Base-by-base conservation (phyloP, 306 rosid species). In the Trifolium fragiferum region DNA sequence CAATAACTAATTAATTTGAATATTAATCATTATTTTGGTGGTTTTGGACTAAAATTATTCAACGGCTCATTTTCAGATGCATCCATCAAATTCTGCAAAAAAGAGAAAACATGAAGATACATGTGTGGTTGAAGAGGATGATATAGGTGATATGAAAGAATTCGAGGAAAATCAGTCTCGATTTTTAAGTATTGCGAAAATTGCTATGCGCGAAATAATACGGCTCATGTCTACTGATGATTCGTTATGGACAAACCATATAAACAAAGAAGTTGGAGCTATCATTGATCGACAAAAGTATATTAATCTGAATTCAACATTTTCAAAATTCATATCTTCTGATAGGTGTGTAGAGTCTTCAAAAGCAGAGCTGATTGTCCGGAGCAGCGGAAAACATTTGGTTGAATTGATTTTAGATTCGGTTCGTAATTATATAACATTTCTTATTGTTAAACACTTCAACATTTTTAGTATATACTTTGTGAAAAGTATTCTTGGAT, bases 321-420 rank as follows among this genome's bases (percentile, higher is more conserved):
- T 47, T 47, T 6, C 15, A 1, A 15, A 47, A 47, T 6, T 47
- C 8, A 15, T 15, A 47, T 15, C 53, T 47, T 7, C 16, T 0
- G 7, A n/a, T 47, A 47, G 7, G 8, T 78, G 46, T 5, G 44
- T 47, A 4, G 97, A 91, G 74, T 81, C 93, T 38, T 85, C 93
- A 0, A 89, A 85, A 82, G 72, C 84, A 49, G 77, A 84, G 2
- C 83, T 73, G 51, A 55, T 77, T 13, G 87, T 87, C 51, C 32
- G 58, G 40, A 67, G 82, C 77, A 25, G 49, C 59, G 90, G 76
- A 27, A 32, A 57, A 69, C 69, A 82, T 6, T 79, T 91, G 76
- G 86, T 85, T 72, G 82, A 86, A 21, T 67, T 73, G 73, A 71
- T 91, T 60, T 10, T 89, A 16, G 84, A 91, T 80, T 70, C 83